Evolutionary conservation across 1,284 basidiomycete genomes (phyloP), one percentile per base, ranked within the genome.

Genomic region (Waitea zeae): DNA sequence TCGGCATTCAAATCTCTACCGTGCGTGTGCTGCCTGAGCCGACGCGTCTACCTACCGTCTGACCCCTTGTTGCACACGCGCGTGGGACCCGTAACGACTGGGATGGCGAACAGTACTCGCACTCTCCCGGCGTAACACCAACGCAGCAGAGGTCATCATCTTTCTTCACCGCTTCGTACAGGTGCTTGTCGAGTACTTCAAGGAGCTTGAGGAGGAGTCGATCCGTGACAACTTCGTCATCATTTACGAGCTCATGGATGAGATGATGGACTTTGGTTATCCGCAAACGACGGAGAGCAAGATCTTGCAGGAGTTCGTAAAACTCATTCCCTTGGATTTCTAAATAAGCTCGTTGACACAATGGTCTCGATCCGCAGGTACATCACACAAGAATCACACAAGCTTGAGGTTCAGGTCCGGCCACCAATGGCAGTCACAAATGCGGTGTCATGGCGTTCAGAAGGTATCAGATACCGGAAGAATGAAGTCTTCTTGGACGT

Each of bases 211-310:
- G 56, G 95, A 98, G 50, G 95, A 99, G 61, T 93, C 87, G 26
- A 97, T 98, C 53, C 70, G 93, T 12, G 95, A 99, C 59, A 98
- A 98, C 56, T 96, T 96, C 53, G 90, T 95, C 36, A 92, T 95
- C 54, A 93, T 96, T 36, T 95, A 92, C 53, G 90, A 95, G 53
- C 71, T 98, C 34, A 70, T 99, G 60, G 95, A 98, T 51, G 93
- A 98, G 64, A 97, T 98, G 89, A 97, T 98, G 92, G 93, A 98
- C 62, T 98, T 96, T 60, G 95, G 95, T 11, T 97, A 88, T 53
- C 93, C 93, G 0, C 95, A 98, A 56, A 98, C 95, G 18, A 98
- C 95, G 15, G 95, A 98, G 62, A 90, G 83, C 66, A 98, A 99
- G 67, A 98, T 98, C 47, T 58, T 98, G 38, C 93, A 97, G 58